Evolutionary conservation across 2,329 filamentous ascomycete species (phyloP).

Genomic region (Monosporascus sp.): DNA sequence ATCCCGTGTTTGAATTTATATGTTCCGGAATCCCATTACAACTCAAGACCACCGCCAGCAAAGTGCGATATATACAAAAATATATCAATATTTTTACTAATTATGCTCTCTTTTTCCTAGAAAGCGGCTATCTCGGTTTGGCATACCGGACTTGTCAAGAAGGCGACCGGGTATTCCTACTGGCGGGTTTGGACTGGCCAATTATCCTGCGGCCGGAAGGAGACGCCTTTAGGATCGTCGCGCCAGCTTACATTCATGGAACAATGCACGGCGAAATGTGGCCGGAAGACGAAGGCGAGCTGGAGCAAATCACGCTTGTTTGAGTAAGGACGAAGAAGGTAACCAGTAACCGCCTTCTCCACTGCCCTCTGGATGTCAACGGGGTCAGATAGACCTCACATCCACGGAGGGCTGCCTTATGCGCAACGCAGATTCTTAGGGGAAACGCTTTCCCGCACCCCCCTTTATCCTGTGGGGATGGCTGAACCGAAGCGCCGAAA

Average conservation of each 20-base stretch:
- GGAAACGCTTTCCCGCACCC: no score
- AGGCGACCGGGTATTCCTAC: conserved; percentile 2
- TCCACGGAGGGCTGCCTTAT: no score
- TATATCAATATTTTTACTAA: accelerated
- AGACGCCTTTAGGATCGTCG: conserved; percentile 1
- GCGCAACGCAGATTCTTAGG: no score
- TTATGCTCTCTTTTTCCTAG: conserved; percentile 3
- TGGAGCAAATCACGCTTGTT: conserved; percentile 4
- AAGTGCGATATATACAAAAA: neutral
- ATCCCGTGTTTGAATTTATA: neutral
- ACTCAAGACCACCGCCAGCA: no score
- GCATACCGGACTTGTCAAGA: neutral
- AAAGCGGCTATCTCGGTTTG: conserved; percentile 3
- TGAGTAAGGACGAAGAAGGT: neutral
- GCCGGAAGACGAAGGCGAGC: conserved; percentile 1
- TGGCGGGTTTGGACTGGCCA: conserved; percentile 1
- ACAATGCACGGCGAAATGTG: conserved; percentile 6
- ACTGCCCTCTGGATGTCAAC: no score
- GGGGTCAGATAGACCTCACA: no score
- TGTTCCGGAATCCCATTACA: neutral
- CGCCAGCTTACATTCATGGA: conserved; percentile 1
- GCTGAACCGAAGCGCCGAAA: no score
- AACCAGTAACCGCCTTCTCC: neutral
- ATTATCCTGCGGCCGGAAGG: neutral
- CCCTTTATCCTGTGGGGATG: no score